Base-by-base conservation (phyloP, 139 green algal species). In the Gonium pectorale region DNA sequence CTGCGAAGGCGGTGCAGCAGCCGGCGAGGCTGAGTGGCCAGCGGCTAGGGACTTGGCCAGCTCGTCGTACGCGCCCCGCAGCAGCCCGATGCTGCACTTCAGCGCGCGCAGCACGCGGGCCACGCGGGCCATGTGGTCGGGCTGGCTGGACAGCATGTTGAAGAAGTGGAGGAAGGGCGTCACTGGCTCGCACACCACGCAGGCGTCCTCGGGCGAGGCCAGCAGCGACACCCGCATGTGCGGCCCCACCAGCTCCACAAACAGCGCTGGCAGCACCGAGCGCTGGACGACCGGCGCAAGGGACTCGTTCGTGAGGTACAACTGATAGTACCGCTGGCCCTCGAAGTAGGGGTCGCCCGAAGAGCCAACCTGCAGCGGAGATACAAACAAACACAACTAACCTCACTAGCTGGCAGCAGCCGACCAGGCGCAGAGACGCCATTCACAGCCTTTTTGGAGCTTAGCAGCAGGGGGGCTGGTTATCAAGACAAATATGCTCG, bases 161-260 rank as follows among this genome's bases (percentile, higher is more conserved):
- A 73, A 73, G 19, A 73, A 37, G 66, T 73, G 66, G 37, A 73
- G 37, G 66, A 41, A 73, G 66, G 38, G 37, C 19, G 66, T 73
- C 37, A 73, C 19, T 37, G 66, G 66, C 66, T 73, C 38, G 66
- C 66, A 73, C 9, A 73, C 38, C 37, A 73, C 66, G 22, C 5
- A 33, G 38, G 22, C 66, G 66, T n/a, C 66, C 21, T 51, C 66
- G 37, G 22, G 11, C 8, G 66, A 73, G 37, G 66, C 66, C 66
- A 73, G 66, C 19, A 19, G 37, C 38, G 66, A 73, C 37, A 73
- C 66, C 37, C 66, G 66, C 6, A 73, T 29, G 29, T 73, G 38
- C 38, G 66, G 66, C 38, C 66, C 66, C 37, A 73, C 66, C 37
- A 73, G 38, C 66, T 73, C 66, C 66, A 73, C 66, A 19, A 73